Base-by-base conservation (phyloP, 176 grass and related monocot genomes). In the Aegilops bicornis region DNA sequence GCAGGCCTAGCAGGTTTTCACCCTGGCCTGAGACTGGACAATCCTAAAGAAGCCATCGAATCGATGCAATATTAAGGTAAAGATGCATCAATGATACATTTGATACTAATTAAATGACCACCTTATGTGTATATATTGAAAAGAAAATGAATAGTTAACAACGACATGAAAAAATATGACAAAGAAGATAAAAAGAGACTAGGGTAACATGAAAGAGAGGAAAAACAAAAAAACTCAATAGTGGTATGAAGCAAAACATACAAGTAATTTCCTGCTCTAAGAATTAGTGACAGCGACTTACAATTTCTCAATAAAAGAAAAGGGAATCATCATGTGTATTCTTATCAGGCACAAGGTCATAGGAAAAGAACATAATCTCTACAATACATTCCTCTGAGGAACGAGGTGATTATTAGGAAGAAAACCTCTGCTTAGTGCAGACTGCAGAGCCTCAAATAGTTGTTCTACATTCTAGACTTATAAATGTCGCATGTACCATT, bases 231-330 rank as follows among this genome's bases (percentile, higher is more conserved):
- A 52, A 52, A 16, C 5, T 52, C 48, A 6, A 17, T 52, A 16
- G 14, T 52, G 48, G 48, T 17, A 52, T 52, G 48, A 52, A 37
- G 93, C 39, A 93, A 92, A 84, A 98, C 89, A 2, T 98, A 95
- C 33, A 82, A 91, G 95, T 43, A 98, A 98, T 52, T 98, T 98
- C 80, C 71, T 92, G 24, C 94, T 93, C 79, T 98, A 90, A 84
- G 65, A 76, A 87, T 67, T 76, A 20, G 23, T 56, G 73, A 23
- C 23, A 63, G 60, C 69, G 67, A 9, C 43, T 48, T 84, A 79
- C 65, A 59, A 22, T 73, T 91, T 80, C 75, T 87, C 17, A 22
- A 7, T 22, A 58, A 20, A 19, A 58, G 6, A 58, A 3, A 58
- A 17, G 19, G 7, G 19, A 58, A 58, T 8, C 73, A 85, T 67